Percentiles rank a stretch among this genome's conserved stretches.
phyloP scores from a whole-genome alignment of 805 yeast species.

The Cyberlindnera mrakii region DNA sequence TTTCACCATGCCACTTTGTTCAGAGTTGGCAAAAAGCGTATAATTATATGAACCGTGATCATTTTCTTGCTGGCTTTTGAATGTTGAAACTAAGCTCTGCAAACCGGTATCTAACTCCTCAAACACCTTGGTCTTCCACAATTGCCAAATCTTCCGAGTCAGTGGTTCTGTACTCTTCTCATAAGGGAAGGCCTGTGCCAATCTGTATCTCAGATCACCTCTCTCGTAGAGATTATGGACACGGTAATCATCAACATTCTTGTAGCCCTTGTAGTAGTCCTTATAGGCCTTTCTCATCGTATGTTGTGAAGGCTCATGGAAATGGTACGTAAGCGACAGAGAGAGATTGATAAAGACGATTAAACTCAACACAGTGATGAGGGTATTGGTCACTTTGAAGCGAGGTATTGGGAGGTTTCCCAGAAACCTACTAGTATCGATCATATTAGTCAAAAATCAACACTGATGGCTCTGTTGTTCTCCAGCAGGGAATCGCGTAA shows the following conservation, averaged over 20 bases:
- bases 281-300: neutral
- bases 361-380: neutral
- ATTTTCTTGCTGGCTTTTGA: conserved; percentile 2
- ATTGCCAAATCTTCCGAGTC: conserved; percentile 42
- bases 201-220: conserved; percentile 6
- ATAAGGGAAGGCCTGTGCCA: conserved; percentile 14
- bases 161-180: conserved; percentile 2
- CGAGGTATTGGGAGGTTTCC: no score
- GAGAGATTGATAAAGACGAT: neutral
- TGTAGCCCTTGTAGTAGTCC: conserved; percentile 5
- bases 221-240: conserved; percentile 4
- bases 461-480: no score
- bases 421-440: no score
- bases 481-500: no score
- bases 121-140: conserved; percentile 32
- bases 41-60: conserved; percentile 7
- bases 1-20: conserved; percentile 26
- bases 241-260: conserved; percentile 10
- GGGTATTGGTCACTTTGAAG: neutral
- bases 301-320: conserved; percentile 6
- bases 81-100: conserved; percentile 4
- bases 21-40: conserved; percentile 28
- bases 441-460: no score
- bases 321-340: conserved; percentile 4
- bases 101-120: conserved; percentile 7